Percentiles rank a stretch among this genome's conserved stretches.
These are phyloP conservation scores for Tephrocybe sp. DNA, from an alignment of 768 basidiomycete genomes.

Conservation along the genomic window DNA sequence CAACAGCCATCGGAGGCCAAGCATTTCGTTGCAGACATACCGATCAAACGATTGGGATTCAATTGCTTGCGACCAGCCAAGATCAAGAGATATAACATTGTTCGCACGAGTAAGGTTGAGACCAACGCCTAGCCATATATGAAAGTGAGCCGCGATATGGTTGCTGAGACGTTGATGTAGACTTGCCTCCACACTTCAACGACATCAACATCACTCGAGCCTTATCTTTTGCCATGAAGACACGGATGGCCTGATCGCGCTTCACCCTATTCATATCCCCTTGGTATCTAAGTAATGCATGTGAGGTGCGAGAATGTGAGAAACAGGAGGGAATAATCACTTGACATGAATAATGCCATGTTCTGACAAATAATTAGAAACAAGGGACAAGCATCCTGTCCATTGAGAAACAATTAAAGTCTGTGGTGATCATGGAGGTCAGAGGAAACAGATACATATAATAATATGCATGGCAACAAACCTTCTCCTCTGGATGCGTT, in stretches of 20 bases:
- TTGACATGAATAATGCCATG: conserved; percentile 53
- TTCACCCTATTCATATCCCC: conserved; percentile 54
- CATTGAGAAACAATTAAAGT: conserved; percentile 70
- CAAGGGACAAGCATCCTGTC: conserved; percentile 60
- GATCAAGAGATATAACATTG: conserved; percentile 60
- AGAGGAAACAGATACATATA: background rate
- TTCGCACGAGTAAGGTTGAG: conserved; percentile 63
- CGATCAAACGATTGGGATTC: conserved; percentile 63
- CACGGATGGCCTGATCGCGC: conserved; percentile 52
- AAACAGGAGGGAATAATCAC: conserved; percentile 26
- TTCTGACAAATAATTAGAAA: conserved; percentile 59
- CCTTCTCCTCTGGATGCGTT: conserved; percentile 60
- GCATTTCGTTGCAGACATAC: conserved; percentile 3
- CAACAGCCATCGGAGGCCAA: conserved; percentile 11
- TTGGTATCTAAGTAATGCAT: conserved; percentile 44
- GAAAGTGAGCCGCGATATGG: background rate
- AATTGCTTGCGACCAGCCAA: conserved; percentile 63
- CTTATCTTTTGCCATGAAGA: conserved; percentile 60
- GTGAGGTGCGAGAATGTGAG: background rate
- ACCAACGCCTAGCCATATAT: conserved; percentile 35
- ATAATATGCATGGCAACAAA: conserved; percentile 17
- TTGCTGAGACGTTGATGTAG: background rate
- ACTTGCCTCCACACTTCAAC: conserved; percentile 57
- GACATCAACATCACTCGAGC: conserved; percentile 61
- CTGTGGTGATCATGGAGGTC: conserved; percentile 27